A percentile compares a stretch with the other conserved stretches of the same genome.
These are phyloP conservation scores for Fraxinus quadrangulata DNA, from an alignment of 257 asterid species.

Conservation along the genomic window DNA sequence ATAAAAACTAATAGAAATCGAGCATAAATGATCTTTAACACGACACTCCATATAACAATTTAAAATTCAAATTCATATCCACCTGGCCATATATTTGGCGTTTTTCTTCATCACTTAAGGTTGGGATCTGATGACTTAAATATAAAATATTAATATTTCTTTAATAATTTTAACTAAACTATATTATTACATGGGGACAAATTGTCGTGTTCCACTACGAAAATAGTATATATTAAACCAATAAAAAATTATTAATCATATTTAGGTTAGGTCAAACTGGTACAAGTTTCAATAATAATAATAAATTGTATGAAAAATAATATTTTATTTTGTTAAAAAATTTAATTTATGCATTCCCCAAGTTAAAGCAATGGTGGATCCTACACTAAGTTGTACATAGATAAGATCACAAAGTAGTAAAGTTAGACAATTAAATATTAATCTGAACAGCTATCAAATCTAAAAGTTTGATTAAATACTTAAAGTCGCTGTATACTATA, in stretches of 20 bases:
- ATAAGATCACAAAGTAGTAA: slow-evolving; percentile 31
- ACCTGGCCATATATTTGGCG: slow-evolving; percentile 25
- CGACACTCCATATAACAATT: neutral
- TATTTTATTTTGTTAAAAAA: slow-evolving; percentile 23
- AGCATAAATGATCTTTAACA: neutral
- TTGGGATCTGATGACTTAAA: slow-evolving; percentile 59
- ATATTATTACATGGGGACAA: slow-evolving; percentile 35
- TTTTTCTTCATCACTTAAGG: slow-evolving; percentile 33
- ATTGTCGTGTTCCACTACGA: slow-evolving; percentile 63
- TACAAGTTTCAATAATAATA: slow-evolving; percentile 40
- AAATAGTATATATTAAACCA: slow-evolving; percentile 29
- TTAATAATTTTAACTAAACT: slow-evolving; percentile 17
- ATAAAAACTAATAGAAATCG: neutral
- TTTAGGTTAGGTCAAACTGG: slow-evolving; percentile 49
- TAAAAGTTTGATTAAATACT: slow-evolving; percentile 26
- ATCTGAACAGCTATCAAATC: slow-evolving; percentile 13
- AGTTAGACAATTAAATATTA: slow-evolving; percentile 19
- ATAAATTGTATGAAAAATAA: slow-evolving; percentile 22
- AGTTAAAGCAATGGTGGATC: slow-evolving; percentile 50
- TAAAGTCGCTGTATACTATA: slow-evolving; percentile 48
- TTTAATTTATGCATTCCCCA: slow-evolving; percentile 45
- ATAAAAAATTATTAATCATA: slow-evolving; percentile 6
- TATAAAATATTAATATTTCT: slow-evolving; percentile 35
- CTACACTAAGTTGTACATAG: slow-evolving; percentile 36
- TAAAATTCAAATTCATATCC: neutral